These are phyloP conservation scores for Beverwykella pulmonaria DNA, from an alignment of 495 filamentous ascomycete genomes.

Conservation along the genomic window DNA sequence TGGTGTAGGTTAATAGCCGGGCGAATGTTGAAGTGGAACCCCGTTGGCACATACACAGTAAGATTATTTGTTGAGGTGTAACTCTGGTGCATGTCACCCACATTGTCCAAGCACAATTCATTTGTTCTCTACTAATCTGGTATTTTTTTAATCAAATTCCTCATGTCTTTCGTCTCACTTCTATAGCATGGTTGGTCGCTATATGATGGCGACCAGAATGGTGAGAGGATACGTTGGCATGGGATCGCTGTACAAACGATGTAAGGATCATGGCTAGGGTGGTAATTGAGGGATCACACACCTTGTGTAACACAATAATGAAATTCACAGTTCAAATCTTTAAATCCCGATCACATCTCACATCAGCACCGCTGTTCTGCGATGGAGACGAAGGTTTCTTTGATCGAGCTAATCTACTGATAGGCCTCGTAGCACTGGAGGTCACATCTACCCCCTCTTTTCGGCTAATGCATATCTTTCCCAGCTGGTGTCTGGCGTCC, in stretches of 20 bases:
- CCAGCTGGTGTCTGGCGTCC: conserved; percentile 11
- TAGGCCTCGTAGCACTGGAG: no score
- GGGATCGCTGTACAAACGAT: not conserved
- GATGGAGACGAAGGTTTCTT: not conserved
- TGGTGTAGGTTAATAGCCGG: not conserved
- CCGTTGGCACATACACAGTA: not conserved
- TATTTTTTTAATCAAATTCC: not conserved
- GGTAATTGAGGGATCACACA: not conserved
- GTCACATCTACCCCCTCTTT: not conserved
- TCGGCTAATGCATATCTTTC: not conserved
- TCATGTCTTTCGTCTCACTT: not conserved
- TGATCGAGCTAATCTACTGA: not conserved
- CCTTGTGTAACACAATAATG: not conserved
- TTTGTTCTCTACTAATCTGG: not conserved
- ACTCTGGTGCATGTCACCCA: not conserved
- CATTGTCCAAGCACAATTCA: not conserved
- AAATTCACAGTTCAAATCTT: not conserved
- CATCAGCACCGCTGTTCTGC: conserved; percentile 16
- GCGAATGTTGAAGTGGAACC: not conserved
- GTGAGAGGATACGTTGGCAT: not conserved
- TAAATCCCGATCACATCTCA: conserved; percentile 13
- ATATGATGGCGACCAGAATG: not conserved
- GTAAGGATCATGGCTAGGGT: not conserved
- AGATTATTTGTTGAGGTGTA: not conserved
- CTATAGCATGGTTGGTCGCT: conserved; percentile 4